Percentiles rank a stretch among this genome's conserved stretches.
phyloP scores from a whole-genome alignment of 139 green algal species.

The Chlorella vulgaris region DNA sequence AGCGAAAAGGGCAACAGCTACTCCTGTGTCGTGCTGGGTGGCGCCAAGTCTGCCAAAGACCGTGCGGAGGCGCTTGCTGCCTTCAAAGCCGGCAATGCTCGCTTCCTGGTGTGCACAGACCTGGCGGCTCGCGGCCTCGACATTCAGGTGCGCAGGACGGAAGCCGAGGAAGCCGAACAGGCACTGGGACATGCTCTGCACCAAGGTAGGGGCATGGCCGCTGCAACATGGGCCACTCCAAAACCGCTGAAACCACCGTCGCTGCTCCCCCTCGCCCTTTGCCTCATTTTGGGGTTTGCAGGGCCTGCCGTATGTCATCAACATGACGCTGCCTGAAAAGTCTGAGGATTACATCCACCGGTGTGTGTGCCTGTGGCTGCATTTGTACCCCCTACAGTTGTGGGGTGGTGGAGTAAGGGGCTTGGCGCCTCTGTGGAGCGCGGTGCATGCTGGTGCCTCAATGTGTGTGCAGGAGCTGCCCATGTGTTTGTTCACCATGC shows the following conservation, averaged over 20 bases:
- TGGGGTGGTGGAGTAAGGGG: no score
- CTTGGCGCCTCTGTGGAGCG: no score
- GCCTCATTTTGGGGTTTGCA: no score
- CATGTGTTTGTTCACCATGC: no score
- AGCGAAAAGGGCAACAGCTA: slow-evolving; percentile 68
- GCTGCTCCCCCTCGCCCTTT: not conserved
- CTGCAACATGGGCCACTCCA: not conserved
- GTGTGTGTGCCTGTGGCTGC: not conserved
- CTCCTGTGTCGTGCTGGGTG: slow-evolving; percentile 78
- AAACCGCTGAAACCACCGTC: not conserved
- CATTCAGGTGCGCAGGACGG: slow-evolving; percentile 50
- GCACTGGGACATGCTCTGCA: not conserved
- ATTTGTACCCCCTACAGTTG: no score
- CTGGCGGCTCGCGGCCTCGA: slow-evolving; percentile 89
- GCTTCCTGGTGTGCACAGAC: slow-evolving; percentile 89
- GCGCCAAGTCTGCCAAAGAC: slow-evolving; percentile 73
- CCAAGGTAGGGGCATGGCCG: not conserved
- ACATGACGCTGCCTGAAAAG: slow-evolving; percentile 84
- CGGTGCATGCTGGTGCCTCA: no score
- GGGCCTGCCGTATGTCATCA: slow-evolving; percentile 87
- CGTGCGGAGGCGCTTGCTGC: slow-evolving; percentile 63
- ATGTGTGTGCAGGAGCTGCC: no score
- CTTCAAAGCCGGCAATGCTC: slow-evolving; percentile 83
- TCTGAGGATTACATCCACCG: slow-evolving; percentile 89
- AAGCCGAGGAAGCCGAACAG: no score